A percentile compares a stretch with the other conserved stretches of the same genome.
These are phyloP conservation scores for Yamadazyma philogaea DNA, from an alignment of 805 yeast species.

Conservation along the genomic window DNA sequence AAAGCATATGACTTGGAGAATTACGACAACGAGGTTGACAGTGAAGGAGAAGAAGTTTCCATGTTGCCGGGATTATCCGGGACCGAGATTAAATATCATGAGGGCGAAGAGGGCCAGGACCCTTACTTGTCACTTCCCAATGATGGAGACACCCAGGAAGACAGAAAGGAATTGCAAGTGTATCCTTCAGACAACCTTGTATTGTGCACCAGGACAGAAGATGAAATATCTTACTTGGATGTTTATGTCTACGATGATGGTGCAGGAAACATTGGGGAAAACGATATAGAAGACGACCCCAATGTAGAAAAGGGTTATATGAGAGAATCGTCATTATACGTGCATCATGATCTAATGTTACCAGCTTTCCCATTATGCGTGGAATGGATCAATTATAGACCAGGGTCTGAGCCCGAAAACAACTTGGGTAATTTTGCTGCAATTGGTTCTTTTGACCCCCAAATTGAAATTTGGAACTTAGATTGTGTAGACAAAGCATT, in stretches of 20 bases:
- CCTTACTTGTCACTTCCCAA: conserved; percentile 62
- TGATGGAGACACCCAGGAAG: conserved; percentile 66
- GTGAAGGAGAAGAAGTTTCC: conserved; percentile 56
- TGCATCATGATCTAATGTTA: conserved; percentile 94
- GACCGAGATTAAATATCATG: conserved; percentile 55
- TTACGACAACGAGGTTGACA: conserved; percentile 67
- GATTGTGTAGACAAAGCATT: conserved; percentile 90
- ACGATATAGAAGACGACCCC: conserved; percentile 70
- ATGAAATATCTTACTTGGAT: conserved; percentile 87
- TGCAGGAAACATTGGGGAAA: conserved; percentile 74
- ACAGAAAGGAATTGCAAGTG: conserved; percentile 78
- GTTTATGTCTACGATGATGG: conserved; percentile 94
- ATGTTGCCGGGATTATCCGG: conserved; percentile 71
- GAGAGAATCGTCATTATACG: conserved; percentile 76
- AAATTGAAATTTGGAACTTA: conserved; percentile 94
- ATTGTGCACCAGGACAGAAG: conserved; percentile 92
- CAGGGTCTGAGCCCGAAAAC: conserved; percentile 35
- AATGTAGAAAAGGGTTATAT: conserved; percentile 70
- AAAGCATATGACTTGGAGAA: conserved; percentile 84
- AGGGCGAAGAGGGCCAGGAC: conserved; percentile 48
- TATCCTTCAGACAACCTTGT: conserved; percentile 88
- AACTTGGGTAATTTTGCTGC: conserved; percentile 90
- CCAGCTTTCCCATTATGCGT: conserved; percentile 97
- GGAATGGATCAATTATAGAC: conserved; percentile 86
- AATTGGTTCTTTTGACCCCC: conserved; percentile 95